Evolutionary conservation across 352 stramenopile species (phyloP).

Genomic region (Pythium rhizo-oryzae): DNA sequence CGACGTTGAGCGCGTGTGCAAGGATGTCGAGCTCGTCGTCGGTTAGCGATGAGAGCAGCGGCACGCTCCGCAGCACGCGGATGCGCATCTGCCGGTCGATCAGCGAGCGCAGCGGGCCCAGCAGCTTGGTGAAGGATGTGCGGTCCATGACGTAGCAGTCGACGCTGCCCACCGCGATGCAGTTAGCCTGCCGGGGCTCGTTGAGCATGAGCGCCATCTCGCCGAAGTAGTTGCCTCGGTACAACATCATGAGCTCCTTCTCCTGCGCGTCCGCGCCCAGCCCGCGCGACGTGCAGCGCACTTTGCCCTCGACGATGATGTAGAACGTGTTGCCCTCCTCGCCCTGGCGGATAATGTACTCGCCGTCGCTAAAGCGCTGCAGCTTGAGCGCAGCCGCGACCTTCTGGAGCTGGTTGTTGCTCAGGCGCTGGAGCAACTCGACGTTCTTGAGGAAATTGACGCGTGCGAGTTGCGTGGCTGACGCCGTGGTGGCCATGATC

Average conservation of each 20-base stretch:
- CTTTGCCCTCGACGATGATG: conserved; percentile 95
- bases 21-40: conserved; percentile 91
- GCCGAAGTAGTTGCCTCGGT: conserved; percentile 87
- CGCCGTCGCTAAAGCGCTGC: conserved; percentile 85
- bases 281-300: conserved; percentile 72
- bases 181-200: conserved; percentile 86
- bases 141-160: conserved; percentile 93
- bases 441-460: conserved; percentile 95
- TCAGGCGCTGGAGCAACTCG: conserved; percentile 90
- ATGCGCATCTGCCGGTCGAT: conserved; percentile 92
- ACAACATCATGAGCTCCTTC: conserved; percentile 80
- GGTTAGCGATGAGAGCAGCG: conserved; percentile 87
- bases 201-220: conserved; percentile 89
- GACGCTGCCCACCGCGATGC: conserved; percentile 71
- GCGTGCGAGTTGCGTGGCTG: conserved; percentile 68
- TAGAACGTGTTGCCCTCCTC: conserved; percentile 97
- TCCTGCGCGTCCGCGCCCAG: conserved; percentile 50
- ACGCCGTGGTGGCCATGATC: conserved; percentile 83
- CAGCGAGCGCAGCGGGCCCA: conserved; percentile 72
- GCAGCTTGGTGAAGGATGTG: conserved; percentile 85
- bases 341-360: conserved; percentile 95
- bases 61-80: conserved; percentile 91
- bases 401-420: conserved; percentile 85
- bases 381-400: conserved; percentile 85
- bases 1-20: conserved; percentile 76